Conservation (phyloP, 371 early-diverging fungal genomes). For the Phascolomyces articulosus region DNA sequence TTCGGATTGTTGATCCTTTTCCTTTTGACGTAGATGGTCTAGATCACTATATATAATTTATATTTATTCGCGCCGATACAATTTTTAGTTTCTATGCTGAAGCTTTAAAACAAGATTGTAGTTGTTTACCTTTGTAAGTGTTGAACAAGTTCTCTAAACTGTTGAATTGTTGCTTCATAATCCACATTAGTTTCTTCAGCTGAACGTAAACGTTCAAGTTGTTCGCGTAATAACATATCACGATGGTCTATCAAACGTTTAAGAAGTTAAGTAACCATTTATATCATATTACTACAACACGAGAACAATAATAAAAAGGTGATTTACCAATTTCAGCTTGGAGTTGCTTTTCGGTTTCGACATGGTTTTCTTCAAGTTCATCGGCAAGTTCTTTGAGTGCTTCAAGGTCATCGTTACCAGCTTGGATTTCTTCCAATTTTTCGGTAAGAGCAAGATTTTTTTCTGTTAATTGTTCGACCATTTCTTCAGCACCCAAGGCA, state of each 20-base stretch:
- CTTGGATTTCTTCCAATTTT: conserved; percentile 78
- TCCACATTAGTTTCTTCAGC: conserved; percentile 85
- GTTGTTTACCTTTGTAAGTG: conserved; percentile 65
- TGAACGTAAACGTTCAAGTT: conserved; percentile 56
- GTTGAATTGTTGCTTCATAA: conserved; percentile 83
- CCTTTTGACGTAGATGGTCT: conserved; percentile 67
- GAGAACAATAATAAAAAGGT: too few species aligned
- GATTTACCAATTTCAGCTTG: conserved; percentile 73
- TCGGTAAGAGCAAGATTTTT: conserved; percentile 78
- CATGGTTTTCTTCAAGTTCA: conserved; percentile 89
- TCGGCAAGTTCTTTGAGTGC: conserved; percentile 89
- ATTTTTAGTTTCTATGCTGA: neutral
- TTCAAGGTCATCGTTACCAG: conserved; percentile 85
- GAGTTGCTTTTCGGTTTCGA: conserved; percentile 84
- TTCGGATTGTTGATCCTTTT: conserved; percentile 59
- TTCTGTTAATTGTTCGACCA: conserved; percentile 79
- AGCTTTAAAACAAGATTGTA: neutral
- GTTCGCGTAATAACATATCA: conserved; percentile 69
- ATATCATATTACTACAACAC: too few species aligned
- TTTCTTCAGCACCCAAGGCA: conserved; percentile 77
- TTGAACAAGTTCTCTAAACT: conserved; percentile 85
- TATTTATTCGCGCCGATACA: too few species aligned
- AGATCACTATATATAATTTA: conserved; percentile 53
- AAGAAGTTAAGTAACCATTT: neutral
- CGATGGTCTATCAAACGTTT: conserved; percentile 51